A percentile compares a stretch with the other conserved stretches of the same genome.
Evolutionary conservation across 768 basidiomycete species (phyloP).

Genomic region (Suillus cothurnatus): DNA sequence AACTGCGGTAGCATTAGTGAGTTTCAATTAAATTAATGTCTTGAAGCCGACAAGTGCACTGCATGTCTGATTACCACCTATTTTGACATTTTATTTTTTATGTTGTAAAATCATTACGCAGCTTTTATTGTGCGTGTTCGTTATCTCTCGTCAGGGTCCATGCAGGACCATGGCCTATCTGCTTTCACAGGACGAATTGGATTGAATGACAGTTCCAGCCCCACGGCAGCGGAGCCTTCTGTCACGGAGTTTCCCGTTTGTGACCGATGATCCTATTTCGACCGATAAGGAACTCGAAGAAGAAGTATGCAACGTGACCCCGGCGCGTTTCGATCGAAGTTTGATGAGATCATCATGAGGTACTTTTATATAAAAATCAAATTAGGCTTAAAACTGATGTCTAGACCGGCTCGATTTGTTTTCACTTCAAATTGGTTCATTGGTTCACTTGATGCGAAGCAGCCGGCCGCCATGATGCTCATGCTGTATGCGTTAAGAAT

Average conservation of each 20-base stretch:
- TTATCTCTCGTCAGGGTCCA: neutral
- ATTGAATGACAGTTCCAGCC: neutral
- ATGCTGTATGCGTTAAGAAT: neutral
- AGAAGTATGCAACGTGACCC: neutral
- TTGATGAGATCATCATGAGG: constrained; percentile 13
- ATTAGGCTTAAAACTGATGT: constrained; percentile 3
- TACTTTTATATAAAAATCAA: neutral
- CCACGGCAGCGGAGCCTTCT: neutral
- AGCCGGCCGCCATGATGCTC: constrained; percentile 3
- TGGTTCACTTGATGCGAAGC: neutral
- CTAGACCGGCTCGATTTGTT: constrained; percentile 4
- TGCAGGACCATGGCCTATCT: neutral
- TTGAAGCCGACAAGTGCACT: neutral
- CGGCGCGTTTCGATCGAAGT: neutral
- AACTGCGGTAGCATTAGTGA: neutral
- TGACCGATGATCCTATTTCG: neutral
- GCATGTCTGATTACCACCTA: neutral
- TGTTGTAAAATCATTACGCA: neutral
- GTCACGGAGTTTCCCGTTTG: neutral
- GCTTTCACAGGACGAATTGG: neutral
- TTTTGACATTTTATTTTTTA: neutral
- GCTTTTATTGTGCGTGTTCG: neutral
- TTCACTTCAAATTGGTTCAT: neutral
- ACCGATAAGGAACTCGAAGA: constrained; percentile 2
- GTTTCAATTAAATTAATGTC: neutral